Conservation (phyloP, 2,329 filamentous ascomycete species). For the Fusarium solani-melongenae region DNA sequence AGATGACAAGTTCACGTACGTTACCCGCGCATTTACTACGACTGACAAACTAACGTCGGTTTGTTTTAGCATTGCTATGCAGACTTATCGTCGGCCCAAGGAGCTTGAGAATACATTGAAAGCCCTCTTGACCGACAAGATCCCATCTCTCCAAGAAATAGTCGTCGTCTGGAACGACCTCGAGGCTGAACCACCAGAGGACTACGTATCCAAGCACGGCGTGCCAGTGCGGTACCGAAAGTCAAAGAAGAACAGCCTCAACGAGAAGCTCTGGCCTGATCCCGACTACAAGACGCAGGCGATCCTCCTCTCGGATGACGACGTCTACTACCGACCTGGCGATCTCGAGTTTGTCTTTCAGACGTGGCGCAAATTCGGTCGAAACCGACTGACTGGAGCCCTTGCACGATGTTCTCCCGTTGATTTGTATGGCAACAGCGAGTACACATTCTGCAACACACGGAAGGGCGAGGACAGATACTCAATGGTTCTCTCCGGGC, state of each 20-base stretch:
- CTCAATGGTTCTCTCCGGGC: conserved; percentile 51
- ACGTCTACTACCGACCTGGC: conserved; percentile 52
- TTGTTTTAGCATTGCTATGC: conserved; percentile 49
- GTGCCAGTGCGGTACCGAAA: conserved; percentile 49
- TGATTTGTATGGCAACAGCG: conserved; percentile 41
- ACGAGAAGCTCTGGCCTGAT: conserved; percentile 52
- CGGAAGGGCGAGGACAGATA: conserved; percentile 44
- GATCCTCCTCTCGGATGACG: conserved; percentile 54
- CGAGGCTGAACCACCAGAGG: conserved; percentile 43
- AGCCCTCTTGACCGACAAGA: conserved; percentile 41
- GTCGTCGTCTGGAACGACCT: conserved; percentile 53
- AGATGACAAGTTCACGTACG: conserved; percentile 49
- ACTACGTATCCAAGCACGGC: conserved; percentile 45
- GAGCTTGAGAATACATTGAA: conserved; percentile 48
- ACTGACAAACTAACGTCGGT: background rate
- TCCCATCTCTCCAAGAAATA: conserved; percentile 52
- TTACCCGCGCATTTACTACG: rapidly evolving
- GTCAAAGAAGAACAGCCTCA: conserved; percentile 49
- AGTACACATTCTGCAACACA: conserved; percentile 48
- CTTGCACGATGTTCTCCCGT: conserved; percentile 50
- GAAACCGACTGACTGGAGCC: conserved; percentile 48
- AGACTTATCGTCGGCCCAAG: conserved; percentile 51
- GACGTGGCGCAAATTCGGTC: conserved; percentile 53
- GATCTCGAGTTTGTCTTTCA: conserved; percentile 56
- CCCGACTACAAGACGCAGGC: conserved; percentile 51